Evolutionary conservation across 495 filamentous ascomycete genomes (phyloP), one percentile per base, ranked within the genome.

Genomic region (Hypomontagnella submonticulosa): DNA sequence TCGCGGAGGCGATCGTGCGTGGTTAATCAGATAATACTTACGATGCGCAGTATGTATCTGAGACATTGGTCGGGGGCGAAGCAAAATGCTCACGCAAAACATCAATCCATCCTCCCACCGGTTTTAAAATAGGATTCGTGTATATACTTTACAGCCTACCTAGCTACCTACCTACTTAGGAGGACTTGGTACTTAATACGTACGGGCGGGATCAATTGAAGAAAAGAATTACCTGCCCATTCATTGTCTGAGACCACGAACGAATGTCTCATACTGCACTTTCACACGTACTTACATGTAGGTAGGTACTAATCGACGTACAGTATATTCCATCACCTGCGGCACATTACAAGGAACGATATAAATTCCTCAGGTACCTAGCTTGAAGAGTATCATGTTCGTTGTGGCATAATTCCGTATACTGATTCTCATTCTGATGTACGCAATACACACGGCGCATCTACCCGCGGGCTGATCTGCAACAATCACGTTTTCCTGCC

Each of bases 51-150:
- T 27, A 27, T 27, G 23, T 27, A 27, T 27, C 23, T 27, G 47
- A 50, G 47, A 50, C 47, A 50, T 50, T 8, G 47, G 23, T 50
- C n/a, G 47, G 23, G 23, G 47, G 47, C 47, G 47, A 34, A 50
- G 47, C 32, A 27, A 6, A 2, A 50, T n/a, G 47, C 47, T 50
- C 30, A 50, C 47, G 27, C 47, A 50, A 50, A 1, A 32, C 23
- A 27, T 27, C 6, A 6, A 27, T 27, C 30, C 47, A 50, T 34
- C 47, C 47, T 34, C 13, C 47, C 15, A 33, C 36, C 3, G 9
- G 9, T 38, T 13, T 15, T 8, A 50, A 50, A 50, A 50, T 50
- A 50, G 47, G 47, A 50, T 50, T 50, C 47, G 2, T 36, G 47
- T 50, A 50, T 27, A 50, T 50, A 34, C 12, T 50, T 50, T 13